Evolutionary conservation across 1,284 basidiomycete genomes (phyloP).

Genomic region (Ganoderma multipileum): DNA sequence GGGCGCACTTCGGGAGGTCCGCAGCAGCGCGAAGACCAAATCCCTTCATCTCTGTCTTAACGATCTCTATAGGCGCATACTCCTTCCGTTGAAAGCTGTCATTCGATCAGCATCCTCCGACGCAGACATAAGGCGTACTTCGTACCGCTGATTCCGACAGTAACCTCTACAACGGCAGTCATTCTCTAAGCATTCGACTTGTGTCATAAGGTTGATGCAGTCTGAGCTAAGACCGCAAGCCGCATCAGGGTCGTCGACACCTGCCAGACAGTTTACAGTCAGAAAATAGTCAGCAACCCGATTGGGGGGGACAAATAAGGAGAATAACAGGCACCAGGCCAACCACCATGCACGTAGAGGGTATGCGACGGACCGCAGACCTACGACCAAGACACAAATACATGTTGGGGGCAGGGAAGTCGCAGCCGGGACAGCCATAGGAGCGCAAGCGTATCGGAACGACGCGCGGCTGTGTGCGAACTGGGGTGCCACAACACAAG

Average conservation of each 20-base stretch:
- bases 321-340: not conserved
- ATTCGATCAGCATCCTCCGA: constrained; percentile 18
- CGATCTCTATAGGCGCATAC: constrained; percentile 91
- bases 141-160: constrained; percentile 94
- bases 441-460: not conserved
- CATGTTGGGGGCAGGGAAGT: too few relatives aligned
- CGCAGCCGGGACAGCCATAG: too few relatives aligned
- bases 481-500: not conserved
- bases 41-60: constrained; percentile 95
- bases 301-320: not conserved
- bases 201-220: constrained; percentile 97
- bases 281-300: constrained; percentile 24
- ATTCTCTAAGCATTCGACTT: constrained; percentile 91
- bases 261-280: not conserved
- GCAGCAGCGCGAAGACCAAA: constrained; percentile 86
- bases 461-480: constrained; percentile 8
- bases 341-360: not conserved
- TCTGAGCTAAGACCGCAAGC: constrained; percentile 92
- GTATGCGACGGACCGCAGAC: too few relatives aligned
- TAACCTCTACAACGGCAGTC: constrained; percentile 86
- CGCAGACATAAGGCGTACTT: constrained; percentile 14
- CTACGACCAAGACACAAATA: not conserved
- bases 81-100: constrained; percentile 85
- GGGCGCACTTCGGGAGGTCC: constrained; percentile 76
- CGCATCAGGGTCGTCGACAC: constrained; percentile 56